These are phyloP conservation scores for Arabidopsis suecica DNA, from an alignment of 345 rosid genomes.

Conservation along the genomic window DNA sequence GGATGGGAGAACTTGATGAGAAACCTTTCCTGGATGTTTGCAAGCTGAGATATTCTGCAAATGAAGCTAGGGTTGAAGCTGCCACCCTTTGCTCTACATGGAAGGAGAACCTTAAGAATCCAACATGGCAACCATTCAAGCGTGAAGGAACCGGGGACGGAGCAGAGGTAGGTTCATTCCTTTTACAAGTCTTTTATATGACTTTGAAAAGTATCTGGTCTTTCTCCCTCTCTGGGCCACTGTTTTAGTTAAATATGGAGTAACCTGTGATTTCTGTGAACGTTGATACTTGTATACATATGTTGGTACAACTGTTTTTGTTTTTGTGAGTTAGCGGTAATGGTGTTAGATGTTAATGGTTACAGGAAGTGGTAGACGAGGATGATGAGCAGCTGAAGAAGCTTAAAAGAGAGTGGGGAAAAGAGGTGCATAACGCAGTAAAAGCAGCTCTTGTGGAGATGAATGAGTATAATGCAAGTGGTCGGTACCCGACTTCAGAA, in stretches of 20 bases:
- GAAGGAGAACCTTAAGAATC: constrained; percentile 66
- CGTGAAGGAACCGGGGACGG: constrained; percentile 49
- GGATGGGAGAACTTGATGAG: constrained; percentile 87
- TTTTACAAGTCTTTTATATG: not conserved
- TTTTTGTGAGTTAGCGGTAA: constrained; percentile 24
- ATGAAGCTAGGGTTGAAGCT: constrained; percentile 66
- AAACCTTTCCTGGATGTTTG: constrained; percentile 63
- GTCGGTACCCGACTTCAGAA: constrained; percentile 64
- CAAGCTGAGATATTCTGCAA: constrained; percentile 53
- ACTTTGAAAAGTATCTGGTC: not conserved
- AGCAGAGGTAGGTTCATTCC: constrained; percentile 25
- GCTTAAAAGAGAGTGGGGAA: constrained; percentile 74
- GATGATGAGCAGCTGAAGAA: constrained; percentile 70
- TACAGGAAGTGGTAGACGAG: constrained; percentile 70
- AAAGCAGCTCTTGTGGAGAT: constrained; percentile 68
- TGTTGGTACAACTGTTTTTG: not conserved
- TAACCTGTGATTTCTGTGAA: constrained; percentile 18
- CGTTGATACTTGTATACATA: not conserved
- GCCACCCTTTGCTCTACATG: constrained; percentile 63
- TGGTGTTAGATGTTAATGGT: constrained; percentile 25
- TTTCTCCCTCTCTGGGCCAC: not conserved
- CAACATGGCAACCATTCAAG: constrained; percentile 79
- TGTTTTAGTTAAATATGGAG: constrained; percentile 8
- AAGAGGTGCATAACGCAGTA: constrained; percentile 61
- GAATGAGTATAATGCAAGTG: constrained; percentile 85